A percentile compares a stretch with the other conserved stretches of the same genome.
phyloP scores from a whole-genome alignment of 2,329 filamentous ascomycete species.

The Colletotrichum euphorbiae region DNA sequence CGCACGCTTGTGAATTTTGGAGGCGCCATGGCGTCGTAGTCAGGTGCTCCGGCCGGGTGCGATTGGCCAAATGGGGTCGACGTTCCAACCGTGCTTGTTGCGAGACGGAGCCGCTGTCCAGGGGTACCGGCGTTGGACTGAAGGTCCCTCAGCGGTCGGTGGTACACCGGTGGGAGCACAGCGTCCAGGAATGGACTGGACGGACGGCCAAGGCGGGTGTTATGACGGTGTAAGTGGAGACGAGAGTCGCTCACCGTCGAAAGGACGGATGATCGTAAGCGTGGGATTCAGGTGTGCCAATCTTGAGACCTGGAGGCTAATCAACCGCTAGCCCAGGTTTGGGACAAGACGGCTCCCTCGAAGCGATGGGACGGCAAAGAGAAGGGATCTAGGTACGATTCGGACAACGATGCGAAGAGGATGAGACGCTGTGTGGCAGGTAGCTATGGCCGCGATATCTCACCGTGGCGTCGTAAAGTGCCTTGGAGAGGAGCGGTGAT shows the following conservation, averaged over 20 bases:
- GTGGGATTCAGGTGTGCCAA: constrained; percentile 36
- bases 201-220: constrained; percentile 22
- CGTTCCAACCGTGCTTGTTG: constrained; percentile 30
- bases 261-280: constrained; percentile 2
- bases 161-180: constrained; percentile 12
- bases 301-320: constrained; percentile 16
- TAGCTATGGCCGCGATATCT: neutral
- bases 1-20: constrained; percentile 58
- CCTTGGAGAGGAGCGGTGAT: neutral
- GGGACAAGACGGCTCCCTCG: neutral
- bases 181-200: constrained; percentile 9
- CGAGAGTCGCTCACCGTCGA: constrained; percentile 24
- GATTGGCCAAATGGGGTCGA: constrained; percentile 15
- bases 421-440: neutral
- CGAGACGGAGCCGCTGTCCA: constrained; percentile 6
- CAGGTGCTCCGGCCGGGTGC: constrained; percentile 21
- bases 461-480: constrained; percentile 2
- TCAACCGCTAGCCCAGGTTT: constrained; percentile 11
- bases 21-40: constrained; percentile 49
- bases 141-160: constrained; percentile 18
- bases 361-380: neutral
- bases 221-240: constrained; percentile 31
- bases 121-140: constrained; percentile 4
- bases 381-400: neutral
- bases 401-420: constrained; percentile 10